Evolutionary conservation across 2,329 filamentous ascomycete genomes (phyloP), one percentile per base, ranked within the genome.

Genomic region (Colletotrichum eremochloae): DNA sequence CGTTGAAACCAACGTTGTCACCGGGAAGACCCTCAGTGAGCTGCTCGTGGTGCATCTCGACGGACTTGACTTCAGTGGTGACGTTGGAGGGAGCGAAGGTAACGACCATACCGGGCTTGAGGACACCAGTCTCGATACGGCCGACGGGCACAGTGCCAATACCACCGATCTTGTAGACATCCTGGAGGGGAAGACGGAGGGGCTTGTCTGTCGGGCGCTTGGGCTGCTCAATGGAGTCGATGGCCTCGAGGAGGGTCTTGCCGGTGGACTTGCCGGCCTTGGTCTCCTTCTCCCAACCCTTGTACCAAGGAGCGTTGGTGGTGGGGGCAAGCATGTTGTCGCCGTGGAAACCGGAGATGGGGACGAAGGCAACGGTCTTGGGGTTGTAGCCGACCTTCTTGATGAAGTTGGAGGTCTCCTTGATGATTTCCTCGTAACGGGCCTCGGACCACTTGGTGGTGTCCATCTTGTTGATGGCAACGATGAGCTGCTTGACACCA

Each of bases 391-490:
- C 96, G 88, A 98, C 96, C 95, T 99, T 98, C 96, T 98, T 99
- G 94, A 99, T 98, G 94, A 98, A 98, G 91, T 91, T 93, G 89
- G 95, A 97, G 81, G 95, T 98, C 92, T 99, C 96, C 95, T 98
- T 98, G 93, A 98, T 96, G 86, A 99, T 98, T 88, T 98, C 96
- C 84, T 95, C 89, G 94, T 89, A 98, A 90, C 96, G 96, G 78
- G 92, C 88, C 94, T 98, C 93, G 79, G 94, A 92, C 96, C 96
- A 99, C 89, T 97, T 95, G 91, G 94, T 91, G 86, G 95, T 98
- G 93, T 99, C 96, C 96, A 99, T 99, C 95, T 99, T 99, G 95
- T 99, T 99, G 92, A 98, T 97, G 89, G 96, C 96, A 82, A 98
- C 96, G 84, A 99, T 98, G 90, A 99, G 94, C 92, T 99, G 96